These are phyloP conservation scores for Cyclotella atomus DNA, from an alignment of 108 stramenopile species.

Conservation along the genomic window DNA sequence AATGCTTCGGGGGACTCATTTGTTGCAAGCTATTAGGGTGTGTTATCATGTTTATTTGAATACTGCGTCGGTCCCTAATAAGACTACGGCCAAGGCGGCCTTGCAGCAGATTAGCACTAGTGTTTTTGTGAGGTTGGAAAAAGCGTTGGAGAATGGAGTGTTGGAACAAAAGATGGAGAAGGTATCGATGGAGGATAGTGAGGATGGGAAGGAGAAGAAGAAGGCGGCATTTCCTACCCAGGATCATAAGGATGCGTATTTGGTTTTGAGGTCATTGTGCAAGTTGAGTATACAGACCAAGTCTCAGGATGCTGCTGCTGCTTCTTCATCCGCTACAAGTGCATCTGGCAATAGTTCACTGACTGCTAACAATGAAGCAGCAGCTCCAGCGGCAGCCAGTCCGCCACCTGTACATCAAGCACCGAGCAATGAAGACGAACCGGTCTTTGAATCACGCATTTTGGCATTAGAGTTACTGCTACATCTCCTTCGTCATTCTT, in stretches of 20 bases:
- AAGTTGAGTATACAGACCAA: constrained; percentile 88
- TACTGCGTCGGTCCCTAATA: constrained; percentile 83
- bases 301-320: neutral
- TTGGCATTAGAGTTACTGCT: constrained; percentile 94
- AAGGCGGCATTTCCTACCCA: constrained; percentile 72
- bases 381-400: neutral
- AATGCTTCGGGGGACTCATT: constrained; percentile 82
- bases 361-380: neutral
- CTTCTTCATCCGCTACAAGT: constrained; percentile 5
- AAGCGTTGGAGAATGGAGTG: constrained; percentile 19
- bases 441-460: constrained; percentile 87
- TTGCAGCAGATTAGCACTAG: constrained; percentile 92
- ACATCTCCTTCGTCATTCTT: constrained; percentile 80
- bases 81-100: constrained; percentile 94
- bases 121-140: constrained; percentile 90
- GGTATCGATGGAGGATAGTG: neutral
- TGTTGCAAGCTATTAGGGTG: constrained; percentile 92
- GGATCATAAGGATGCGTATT: constrained; percentile 94
- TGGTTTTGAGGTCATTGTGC: constrained; percentile 95
- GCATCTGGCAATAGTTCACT: constrained; percentile 15
- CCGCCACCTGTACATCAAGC: neutral
- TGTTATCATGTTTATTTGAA: constrained; percentile 93
- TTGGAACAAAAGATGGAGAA: constrained; percentile 25
- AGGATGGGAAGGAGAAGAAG: constrained; percentile 25
- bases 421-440: constrained; percentile 51